phyloP scores from a whole-genome alignment of 139 green algal species.

The Diplosphaera chodatii region DNA sequence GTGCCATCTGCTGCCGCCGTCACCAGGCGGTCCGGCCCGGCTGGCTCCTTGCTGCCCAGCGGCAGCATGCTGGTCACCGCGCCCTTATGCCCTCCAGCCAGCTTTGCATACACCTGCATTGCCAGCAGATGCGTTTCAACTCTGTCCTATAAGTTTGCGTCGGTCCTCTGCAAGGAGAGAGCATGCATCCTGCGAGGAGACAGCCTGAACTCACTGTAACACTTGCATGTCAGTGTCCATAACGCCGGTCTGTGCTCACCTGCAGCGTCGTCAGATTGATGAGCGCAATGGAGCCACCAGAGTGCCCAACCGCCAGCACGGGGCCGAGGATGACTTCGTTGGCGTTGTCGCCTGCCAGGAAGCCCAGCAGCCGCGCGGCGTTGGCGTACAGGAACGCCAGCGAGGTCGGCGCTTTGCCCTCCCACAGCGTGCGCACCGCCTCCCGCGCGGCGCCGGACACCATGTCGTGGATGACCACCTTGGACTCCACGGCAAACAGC shows the following conservation, averaged over 20 bases:
- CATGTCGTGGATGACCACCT: constrained; percentile 51
- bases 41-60: constrained; percentile 18
- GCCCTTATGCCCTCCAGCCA: constrained; percentile 30
- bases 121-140: no score
- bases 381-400: constrained; percentile 39
- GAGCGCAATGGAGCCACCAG: constrained; percentile 36
- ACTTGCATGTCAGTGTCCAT: no score
- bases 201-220: no score
- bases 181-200: no score
- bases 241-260: no score
- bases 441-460: constrained; percentile 21
- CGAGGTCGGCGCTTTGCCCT: constrained; percentile 36
- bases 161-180: no score
- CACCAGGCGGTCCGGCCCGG: constrained; percentile 39
- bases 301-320: constrained; percentile 48
- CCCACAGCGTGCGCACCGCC: constrained; percentile 34
- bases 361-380: constrained; percentile 18
- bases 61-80: constrained; percentile 30
- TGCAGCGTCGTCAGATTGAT: constrained; percentile 25
- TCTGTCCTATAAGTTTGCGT: no score
- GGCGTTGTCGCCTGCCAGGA: not conserved
- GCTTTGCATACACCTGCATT: constrained; percentile 36
- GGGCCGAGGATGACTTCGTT: constrained; percentile 19
- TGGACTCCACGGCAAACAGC: constrained; percentile 52
- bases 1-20: constrained; percentile 36